Base-by-base conservation (phyloP, 768 basidiomycete genomes). In the Neoboletus brunneissimus region DNA sequence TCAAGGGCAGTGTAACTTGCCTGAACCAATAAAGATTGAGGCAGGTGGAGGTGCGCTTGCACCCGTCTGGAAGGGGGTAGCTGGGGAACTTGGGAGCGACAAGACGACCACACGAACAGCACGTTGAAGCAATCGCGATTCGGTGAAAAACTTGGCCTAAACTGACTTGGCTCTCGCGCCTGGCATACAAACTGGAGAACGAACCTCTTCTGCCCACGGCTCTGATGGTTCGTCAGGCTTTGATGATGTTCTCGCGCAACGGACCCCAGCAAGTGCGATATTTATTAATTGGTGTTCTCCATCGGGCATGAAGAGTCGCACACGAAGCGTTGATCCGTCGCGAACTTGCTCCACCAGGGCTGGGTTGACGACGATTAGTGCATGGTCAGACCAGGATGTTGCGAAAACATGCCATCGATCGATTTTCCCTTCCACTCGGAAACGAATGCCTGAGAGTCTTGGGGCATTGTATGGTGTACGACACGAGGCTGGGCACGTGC, bases 261-360 rank as follows among this genome's bases (percentile, higher is more conserved):
- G 84, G 48, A 93, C 85, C 43, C 93, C 93, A 29, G 93, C 91
- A 56, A 92, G 79, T 9, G 88, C 80, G 60, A 98, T 81, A 68
- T 93, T 97, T 70, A 88, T 79, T 54, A 95, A 79, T 75, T 97
- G 97, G 68, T 99, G 97, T 55, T 90, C 85, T 12, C 87, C 89
- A 43, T 91, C 86, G 18, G 94, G 89, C 77, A 98, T 83, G 53
- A 97, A 76, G 46, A 98, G 81, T 48, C 97, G 87, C 47, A 89
- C 84, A 22, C 96, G 88, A 31, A 98, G 75, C 29, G 92, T 95
- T 22, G 91, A 88, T 48, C 94, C 96, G 68, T 98, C 95, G 48
- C 90, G 83, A 51, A 98, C 94, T 68, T 90, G 87, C 73, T 99
- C 96, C 56, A 98, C 91, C 57, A 98, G 82, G 47, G 89, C 94